Base-by-base conservation (phyloP, 2,329 filamentous ascomycete genomes). In the Tolypocladium tropicale region DNA sequence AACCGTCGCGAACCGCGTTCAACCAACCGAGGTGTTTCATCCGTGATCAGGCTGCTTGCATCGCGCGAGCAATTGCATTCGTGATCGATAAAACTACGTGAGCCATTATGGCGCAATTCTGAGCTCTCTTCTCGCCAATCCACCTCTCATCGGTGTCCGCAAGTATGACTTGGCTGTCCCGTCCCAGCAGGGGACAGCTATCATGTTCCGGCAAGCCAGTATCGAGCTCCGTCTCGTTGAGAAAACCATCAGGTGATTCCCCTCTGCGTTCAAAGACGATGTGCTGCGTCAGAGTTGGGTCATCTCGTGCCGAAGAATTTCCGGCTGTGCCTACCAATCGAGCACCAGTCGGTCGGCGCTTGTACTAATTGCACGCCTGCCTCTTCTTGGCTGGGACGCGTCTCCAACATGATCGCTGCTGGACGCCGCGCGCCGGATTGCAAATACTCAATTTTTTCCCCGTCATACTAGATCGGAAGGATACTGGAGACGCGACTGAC, bases 241-340 rank as follows among this genome's bases (percentile, higher is more conserved):
- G 14, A 12, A n/a, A 7, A 6, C 5, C 25, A 23, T 28, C 36
- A 2, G 4, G 41, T 16, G 21, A 10, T 16, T 30, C 14, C 14
- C 10, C n/a, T 11, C 25, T 9, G 14, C 7, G 14, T 18, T 1
- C 21, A 28, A 28, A 23, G 3, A 6, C 7, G 43, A 48, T 3
- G 28, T 51, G 51, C 23, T 51, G 51, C 23, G n/a, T 18, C 16
- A 33, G 28, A 16, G 23, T 14, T 30, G 23, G n/a, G 4, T 25
- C 23, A 14, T 6, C 25, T 25, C 18, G 43, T 56, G 41, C 55
- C 55, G 55, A 52, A 53, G 55, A 56, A 53, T 30, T 48, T 37
- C 54, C 53, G 52, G 49, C 23, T 3, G 25, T 14, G 6, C 14
- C 43, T 28, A 48, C 43, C 9, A 25, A 28, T 16, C 4, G 14